Conservation (phyloP, 1,284 basidiomycete genomes). For the Austroboletus niveus region DNA sequence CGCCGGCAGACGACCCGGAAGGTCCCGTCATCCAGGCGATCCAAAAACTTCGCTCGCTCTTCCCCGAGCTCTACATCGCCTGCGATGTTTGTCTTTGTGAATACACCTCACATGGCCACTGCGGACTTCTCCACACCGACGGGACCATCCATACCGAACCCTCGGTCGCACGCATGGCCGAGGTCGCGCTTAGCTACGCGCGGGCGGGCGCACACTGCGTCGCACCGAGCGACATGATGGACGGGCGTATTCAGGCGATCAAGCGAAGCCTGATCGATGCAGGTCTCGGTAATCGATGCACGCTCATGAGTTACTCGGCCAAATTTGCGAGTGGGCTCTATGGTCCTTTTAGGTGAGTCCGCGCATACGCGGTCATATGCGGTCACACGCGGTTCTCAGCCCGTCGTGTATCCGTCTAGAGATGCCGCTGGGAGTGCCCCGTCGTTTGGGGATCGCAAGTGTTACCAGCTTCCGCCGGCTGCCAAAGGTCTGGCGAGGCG, state of each 20-base stretch:
- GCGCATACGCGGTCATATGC: neutral
- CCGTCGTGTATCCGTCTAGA: slow-evolving; percentile 39
- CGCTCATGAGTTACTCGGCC: slow-evolving; percentile 97
- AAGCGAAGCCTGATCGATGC: slow-evolving; percentile 82
- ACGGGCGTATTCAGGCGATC: slow-evolving; percentile 89
- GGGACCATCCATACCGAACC: slow-evolving; percentile 74
- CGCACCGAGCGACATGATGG: slow-evolving; percentile 99
- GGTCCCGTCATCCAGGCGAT: slow-evolving; percentile 96
- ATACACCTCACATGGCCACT: slow-evolving; percentile 98
- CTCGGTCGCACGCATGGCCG: slow-evolving; percentile 83
- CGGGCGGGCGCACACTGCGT: slow-evolving; percentile 96
- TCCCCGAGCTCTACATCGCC: slow-evolving; percentile 85
- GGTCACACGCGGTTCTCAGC: neutral
- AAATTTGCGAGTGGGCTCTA: slow-evolving; percentile 98
- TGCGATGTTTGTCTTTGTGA: slow-evolving; percentile 99
- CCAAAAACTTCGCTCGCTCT: slow-evolving; percentile 71
- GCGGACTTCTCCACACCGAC: slow-evolving; percentile 77
- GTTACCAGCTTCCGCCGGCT: slow-evolving; percentile 92
- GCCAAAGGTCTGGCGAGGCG: slow-evolving; percentile 90
- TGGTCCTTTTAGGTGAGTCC: slow-evolving; percentile 87
- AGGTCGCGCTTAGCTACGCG: slow-evolving; percentile 93
- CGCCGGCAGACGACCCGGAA: slow-evolving; percentile 84
- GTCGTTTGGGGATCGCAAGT: slow-evolving; percentile 92
- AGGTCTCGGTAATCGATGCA: slow-evolving; percentile 83
- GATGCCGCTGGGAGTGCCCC: slow-evolving; percentile 96